Conservation (phyloP, 148 eudicot genomes). For the Drosera capensis region DNA sequence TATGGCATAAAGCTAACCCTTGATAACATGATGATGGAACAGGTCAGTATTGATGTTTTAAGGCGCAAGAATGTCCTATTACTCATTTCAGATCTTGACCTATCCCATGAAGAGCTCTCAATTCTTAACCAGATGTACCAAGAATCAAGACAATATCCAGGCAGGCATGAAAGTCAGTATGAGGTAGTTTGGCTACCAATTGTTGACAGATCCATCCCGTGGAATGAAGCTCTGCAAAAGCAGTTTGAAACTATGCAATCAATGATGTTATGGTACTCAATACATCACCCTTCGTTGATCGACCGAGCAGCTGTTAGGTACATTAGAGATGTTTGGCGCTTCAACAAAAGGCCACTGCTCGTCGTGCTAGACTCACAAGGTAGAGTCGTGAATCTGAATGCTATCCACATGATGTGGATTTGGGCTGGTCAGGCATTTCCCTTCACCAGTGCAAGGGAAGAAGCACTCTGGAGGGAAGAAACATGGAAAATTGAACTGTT, state of each 20-base stretch:
- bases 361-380: conserved; percentile 80
- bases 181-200: conserved; percentile 91
- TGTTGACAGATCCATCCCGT: conserved; percentile 27
- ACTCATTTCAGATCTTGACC: conserved; percentile 66
- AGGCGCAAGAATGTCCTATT: conserved; percentile 53
- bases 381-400: conserved; percentile 51
- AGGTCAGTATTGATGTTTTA: conserved; percentile 64
- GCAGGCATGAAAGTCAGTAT: conserved; percentile 28
- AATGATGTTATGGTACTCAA: conserved; percentile 66
- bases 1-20: background rate
- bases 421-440: conserved; percentile 78
- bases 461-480: conserved; percentile 57
- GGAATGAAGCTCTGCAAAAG: conserved; percentile 33
- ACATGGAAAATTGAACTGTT: conserved; percentile 67
- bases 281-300: conserved; percentile 51
- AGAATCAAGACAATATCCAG: conserved; percentile 20
- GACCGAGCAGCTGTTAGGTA: conserved; percentile 61
- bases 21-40: conserved; percentile 2
- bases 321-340: conserved; percentile 72
- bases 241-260: conserved; percentile 36
- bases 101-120: conserved; percentile 37
- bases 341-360: conserved; percentile 42
- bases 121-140: conserved; percentile 34
- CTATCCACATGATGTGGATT: conserved; percentile 71
- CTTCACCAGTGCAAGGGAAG: conserved; percentile 45